A percentile compares a stretch with the other conserved stretches of the same genome.
These are phyloP conservation scores for Eucalyptus guilfoylei DNA, from an alignment of 345 rosid genomes.

Conservation along the genomic window DNA sequence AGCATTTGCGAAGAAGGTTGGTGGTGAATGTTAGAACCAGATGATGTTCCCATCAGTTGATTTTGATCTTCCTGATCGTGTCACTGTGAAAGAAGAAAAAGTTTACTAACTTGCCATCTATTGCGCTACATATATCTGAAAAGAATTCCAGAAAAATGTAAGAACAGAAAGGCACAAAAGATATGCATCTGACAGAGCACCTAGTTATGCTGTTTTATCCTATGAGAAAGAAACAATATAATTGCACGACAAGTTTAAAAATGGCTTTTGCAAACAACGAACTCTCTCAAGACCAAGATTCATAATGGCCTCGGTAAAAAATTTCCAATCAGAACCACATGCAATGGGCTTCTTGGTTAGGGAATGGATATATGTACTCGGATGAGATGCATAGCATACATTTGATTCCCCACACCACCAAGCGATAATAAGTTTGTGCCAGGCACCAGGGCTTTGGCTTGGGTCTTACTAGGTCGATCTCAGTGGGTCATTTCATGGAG, in stretches of 20 bases:
- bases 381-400: background rate
- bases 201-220: background rate
- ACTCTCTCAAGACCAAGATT: background rate
- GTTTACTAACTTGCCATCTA: background rate
- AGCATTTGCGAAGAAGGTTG: conserved; percentile 57
- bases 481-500: background rate
- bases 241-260: background rate
- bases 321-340: background rate
- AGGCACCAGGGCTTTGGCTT: background rate
- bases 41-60: conserved; percentile 70
- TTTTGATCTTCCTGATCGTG: background rate
- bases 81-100: background rate
- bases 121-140: background rate
- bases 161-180: background rate
- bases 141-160: background rate
- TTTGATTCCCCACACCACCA: background rate
- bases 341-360: background rate
- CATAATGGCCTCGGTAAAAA: background rate
- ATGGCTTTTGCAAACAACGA: background rate
- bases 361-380: background rate
- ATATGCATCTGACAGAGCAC: background rate
- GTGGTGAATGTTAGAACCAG: conserved; percentile 74
- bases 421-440: background rate
- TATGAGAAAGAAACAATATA: background rate
- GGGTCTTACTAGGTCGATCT: background rate